Evolutionary conservation across 805 yeast species (phyloP).

Genomic region (Myxozyma udenii): DNA sequence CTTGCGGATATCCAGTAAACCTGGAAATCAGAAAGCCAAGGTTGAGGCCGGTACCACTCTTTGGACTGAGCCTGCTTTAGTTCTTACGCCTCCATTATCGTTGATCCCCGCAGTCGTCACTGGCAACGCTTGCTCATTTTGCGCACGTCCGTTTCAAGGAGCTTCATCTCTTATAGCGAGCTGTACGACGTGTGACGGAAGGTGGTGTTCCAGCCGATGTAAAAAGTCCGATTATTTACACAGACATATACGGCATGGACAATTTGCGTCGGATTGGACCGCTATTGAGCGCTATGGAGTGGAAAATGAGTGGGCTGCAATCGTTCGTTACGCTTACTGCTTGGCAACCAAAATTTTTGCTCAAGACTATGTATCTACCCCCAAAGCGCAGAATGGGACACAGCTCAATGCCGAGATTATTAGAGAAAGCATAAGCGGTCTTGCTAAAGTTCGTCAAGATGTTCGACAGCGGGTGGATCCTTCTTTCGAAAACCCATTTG

Average conservation of each 20-base stretch:
- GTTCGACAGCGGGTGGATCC: conserved; percentile 59
- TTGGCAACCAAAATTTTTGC: conserved; percentile 33
- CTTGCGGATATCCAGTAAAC: conserved; percentile 41
- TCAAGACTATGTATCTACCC: conserved; percentile 26
- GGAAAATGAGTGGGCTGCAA: conserved; percentile 64
- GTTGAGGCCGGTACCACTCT: conserved; percentile 49
- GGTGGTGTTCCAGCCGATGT: conserved; percentile 70
- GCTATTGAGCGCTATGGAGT: conserved; percentile 59
- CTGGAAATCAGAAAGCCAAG: not conserved
- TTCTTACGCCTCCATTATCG: conserved; percentile 65
- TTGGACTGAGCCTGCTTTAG: conserved; percentile 62
- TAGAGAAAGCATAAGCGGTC: conserved; percentile 50
- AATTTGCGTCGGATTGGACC: conserved; percentile 48
- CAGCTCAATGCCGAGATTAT: conserved; percentile 10
- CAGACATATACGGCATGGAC: conserved; percentile 55
- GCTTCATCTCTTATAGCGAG: conserved; percentile 47
- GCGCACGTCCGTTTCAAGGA: conserved; percentile 55
- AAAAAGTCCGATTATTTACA: conserved; percentile 55
- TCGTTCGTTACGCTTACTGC: conserved; percentile 60
- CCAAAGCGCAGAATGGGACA: conserved; percentile 20
- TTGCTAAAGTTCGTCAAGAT: conserved; percentile 70
- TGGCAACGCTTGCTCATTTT: conserved; percentile 69
- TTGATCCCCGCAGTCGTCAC: conserved; percentile 54
- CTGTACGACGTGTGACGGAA: conserved; percentile 60
- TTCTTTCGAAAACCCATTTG: conserved; percentile 46